Evolutionary conservation across 805 yeast species (phyloP).

Genomic region (Candida tammaniensis): DNA sequence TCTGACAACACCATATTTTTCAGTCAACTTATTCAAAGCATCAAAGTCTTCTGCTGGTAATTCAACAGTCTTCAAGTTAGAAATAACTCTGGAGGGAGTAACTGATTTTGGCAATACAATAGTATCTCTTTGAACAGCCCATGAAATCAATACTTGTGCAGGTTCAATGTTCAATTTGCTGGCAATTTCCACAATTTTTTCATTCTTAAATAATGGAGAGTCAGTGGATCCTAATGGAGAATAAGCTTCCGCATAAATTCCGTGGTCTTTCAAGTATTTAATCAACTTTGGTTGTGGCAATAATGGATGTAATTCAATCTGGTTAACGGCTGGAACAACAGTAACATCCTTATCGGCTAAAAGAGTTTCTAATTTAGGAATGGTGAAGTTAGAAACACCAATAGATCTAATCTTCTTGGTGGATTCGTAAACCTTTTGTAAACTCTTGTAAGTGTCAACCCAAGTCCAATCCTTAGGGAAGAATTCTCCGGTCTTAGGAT

Average conservation of each 20-base stretch:
- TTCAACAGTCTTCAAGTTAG: constrained; percentile 34
- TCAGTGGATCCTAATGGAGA: constrained; percentile 60
- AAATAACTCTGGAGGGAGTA: constrained; percentile 31
- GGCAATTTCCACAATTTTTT: constrained; percentile 25
- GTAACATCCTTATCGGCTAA: constrained; percentile 21
- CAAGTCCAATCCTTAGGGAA: constrained; percentile 23
- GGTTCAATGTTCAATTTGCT: constrained; percentile 29
- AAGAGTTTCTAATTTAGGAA: constrained; percentile 25
- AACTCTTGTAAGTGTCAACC: constrained; percentile 42
- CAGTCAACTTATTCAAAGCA: constrained; percentile 28
- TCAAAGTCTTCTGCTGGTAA: constrained; percentile 37
- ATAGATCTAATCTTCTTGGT: constrained; percentile 26
- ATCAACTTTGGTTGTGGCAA: constrained; percentile 40
- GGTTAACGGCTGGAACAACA: constrained; percentile 33
- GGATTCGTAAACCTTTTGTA: constrained; percentile 51
- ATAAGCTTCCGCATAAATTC: constrained; percentile 70
- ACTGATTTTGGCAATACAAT: constrained; percentile 41
- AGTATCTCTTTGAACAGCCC: constrained; percentile 40
- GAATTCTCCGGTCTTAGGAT: constrained; percentile 21
- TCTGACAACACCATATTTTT: constrained; percentile 35
- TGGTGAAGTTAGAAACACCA: constrained; percentile 37
- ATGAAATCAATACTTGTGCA: constrained; percentile 35
- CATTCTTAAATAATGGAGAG: constrained; percentile 36
- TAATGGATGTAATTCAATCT: constrained; percentile 35
- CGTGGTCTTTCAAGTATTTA: constrained; percentile 51